These are phyloP conservation scores for Rhizopus microsporus DNA, from an alignment of 371 early-diverging fungal species.

Conservation along the genomic window DNA sequence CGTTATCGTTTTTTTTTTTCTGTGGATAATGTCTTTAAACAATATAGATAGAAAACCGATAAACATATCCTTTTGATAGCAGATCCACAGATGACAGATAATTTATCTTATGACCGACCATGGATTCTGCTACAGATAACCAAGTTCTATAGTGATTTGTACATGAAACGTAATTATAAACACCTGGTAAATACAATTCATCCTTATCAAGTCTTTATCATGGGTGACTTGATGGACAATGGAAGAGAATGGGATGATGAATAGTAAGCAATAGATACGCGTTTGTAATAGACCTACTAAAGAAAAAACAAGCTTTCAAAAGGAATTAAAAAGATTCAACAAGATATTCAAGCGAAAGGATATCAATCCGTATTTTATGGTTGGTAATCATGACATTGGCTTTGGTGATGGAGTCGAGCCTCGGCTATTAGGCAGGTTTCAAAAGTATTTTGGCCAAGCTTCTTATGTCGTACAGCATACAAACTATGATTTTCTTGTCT, in stretches of 20 bases:
- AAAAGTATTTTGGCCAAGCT: constrained; percentile 62
- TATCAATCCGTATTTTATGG: constrained; percentile 49
- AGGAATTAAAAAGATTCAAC: constrained; percentile 32
- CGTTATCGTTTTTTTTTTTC: background rate
- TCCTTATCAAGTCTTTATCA: constrained; percentile 71
- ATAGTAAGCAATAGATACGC: constrained; percentile 27
- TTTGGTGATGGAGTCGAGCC: constrained; percentile 73
- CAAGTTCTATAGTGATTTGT: constrained; percentile 82
- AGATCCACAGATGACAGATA: constrained; percentile 94
- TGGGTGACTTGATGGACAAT: constrained; percentile 92
- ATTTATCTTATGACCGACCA: constrained; percentile 72
- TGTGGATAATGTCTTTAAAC: background rate
- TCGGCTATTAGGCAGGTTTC: constrained; percentile 55
- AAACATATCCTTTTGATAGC: constrained; percentile 58
- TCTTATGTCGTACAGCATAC: constrained; percentile 64
- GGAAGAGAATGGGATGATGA: constrained; percentile 77
- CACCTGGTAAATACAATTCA: constrained; percentile 40
- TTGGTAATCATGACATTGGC: constrained; percentile 94
- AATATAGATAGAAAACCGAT: background rate
- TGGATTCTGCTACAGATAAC: constrained; percentile 54
- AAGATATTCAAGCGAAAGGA: constrained; percentile 24
- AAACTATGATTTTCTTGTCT: constrained; percentile 63
- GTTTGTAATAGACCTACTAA: background rate
- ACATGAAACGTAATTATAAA: constrained; percentile 79
- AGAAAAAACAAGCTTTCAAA: constrained; percentile 5